Evolutionary conservation across 805 yeast species (phyloP), one percentile per base, ranked within the genome.

Genomic region (Metschnikowia koreensis): DNA sequence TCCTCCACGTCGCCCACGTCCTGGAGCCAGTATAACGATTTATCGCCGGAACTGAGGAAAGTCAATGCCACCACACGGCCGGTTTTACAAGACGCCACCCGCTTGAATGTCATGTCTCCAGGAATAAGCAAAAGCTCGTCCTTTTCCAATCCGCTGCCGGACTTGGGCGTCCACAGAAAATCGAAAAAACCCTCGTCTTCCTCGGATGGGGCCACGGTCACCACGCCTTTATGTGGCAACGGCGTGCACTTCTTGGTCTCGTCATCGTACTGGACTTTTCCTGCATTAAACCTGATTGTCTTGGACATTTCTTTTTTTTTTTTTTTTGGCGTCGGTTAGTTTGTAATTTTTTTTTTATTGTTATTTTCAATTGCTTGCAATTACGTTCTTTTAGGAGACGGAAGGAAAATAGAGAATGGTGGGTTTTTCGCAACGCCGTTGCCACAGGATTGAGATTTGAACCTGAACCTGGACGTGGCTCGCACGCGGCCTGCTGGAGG

Each of bases 101-200:
- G 87, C 55, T 80, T 80, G 83, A 91, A 88, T 41, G 85, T 81
- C 47, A 87, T 93, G 62, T 90, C 97, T 1, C 96, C 96, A 0
- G 96, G 94, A 59, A 89, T 83, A 41, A 89, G 80, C 57, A 89
- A 73, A 52, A 88, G 74, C 57, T 85, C 91, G 49, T 83, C 87
- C 42, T 74, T 74, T 51, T 78, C 82, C 9, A 73, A 58, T 46
- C 73, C 77, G 6, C 74, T 66, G 41, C 68, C 74, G 31, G 79
- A 81, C 51, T 87, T 81, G 33, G 96, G 89, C 38, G 77, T 69
- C 96, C 96, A 89, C 48, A 70, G 74, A 59, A 89, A 85, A 46
- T 84, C 82, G 61, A 77, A 83, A 63, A 89, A 81, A 15, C 83
- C 83, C 47, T 86, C 87, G 52, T 86, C 94, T 52, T 87, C 96